A percentile compares a stretch with the other conserved stretches of the same genome.
Conservation (phyloP, 345 rosid species). For the Adansonia digitata region DNA sequence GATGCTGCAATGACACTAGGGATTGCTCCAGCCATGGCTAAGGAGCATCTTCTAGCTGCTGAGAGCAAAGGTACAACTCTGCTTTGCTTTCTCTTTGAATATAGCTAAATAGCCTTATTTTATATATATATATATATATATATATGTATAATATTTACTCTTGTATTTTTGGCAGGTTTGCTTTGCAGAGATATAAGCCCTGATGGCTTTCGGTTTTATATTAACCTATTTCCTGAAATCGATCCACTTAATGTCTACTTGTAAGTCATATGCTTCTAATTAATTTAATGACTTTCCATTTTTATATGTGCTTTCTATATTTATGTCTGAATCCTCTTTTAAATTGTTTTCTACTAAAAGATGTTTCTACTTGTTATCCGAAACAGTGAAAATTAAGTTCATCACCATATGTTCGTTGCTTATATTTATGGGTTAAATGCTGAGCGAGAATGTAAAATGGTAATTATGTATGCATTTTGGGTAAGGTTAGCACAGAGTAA, state of each 20-base stretch:
- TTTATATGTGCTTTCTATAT: neutral
- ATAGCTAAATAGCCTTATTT: neutral
- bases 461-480: neutral
- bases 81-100: constrained; percentile 10
- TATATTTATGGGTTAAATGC: neutral
- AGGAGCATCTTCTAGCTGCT: constrained; percentile 87
- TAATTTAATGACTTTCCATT: neutral
- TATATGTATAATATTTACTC: constrained; percentile 3
- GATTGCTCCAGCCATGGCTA: constrained; percentile 98
- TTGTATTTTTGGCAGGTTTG: constrained; percentile 54
- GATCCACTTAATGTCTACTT: constrained; percentile 39
- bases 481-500: neutral
- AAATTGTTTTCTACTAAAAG: neutral
- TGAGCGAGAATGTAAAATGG: neutral
- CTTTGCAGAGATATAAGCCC: constrained; percentile 87
- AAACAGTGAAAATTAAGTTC: neutral
- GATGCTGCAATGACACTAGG: constrained; percentile 92
- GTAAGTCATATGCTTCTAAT: constrained; percentile 43
- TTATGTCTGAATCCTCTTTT: neutral
- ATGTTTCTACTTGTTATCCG: neutral
- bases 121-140: too few relatives aligned
- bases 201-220: constrained; percentile 78
- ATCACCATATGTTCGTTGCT: neutral
- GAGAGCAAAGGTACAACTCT: constrained; percentile 67
- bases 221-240: constrained; percentile 75